These are phyloP conservation scores for Pulveroboletus sp. DNA, from an alignment of 768 basidiomycete genomes.

Conservation along the genomic window DNA sequence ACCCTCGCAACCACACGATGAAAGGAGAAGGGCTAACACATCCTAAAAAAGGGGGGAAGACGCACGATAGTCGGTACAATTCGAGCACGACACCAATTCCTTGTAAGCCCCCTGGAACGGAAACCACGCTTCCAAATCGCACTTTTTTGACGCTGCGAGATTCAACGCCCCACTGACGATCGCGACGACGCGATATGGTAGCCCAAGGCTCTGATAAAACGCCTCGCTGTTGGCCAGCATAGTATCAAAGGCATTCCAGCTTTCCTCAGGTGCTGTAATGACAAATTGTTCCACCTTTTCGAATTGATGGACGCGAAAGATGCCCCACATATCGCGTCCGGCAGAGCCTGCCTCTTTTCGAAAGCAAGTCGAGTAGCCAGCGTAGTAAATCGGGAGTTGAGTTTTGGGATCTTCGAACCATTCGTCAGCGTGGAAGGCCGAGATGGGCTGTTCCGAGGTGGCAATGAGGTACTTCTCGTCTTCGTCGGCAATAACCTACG, in stretches of 20 bases:
- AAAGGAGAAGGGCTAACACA: not conserved
- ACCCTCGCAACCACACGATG: not conserved
- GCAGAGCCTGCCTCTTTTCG: slow-evolving; percentile 98
- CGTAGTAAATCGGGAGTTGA: slow-evolving; percentile 89
- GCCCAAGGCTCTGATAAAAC: slow-evolving; percentile 92
- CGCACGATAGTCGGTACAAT: slow-evolving; percentile 99
- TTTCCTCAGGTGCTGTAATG: slow-evolving; percentile 90
- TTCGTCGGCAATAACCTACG: slow-evolving; percentile 76
- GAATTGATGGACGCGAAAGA: slow-evolving; percentile 99
- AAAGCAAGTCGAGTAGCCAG: slow-evolving; percentile 94
- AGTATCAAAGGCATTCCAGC: slow-evolving; percentile 88
- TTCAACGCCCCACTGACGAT: slow-evolving; percentile 98
- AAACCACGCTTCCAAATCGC: slow-evolving; percentile 98
- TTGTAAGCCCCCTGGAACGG: slow-evolving; percentile 96
- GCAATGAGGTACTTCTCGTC: slow-evolving; percentile 99
- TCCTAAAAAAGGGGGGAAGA: slow-evolving; percentile 12
- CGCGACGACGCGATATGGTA: slow-evolving; percentile 88
- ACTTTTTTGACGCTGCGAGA: slow-evolving; percentile 95
- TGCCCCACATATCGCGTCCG: slow-evolving; percentile 98
- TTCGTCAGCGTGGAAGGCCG: slow-evolving; percentile 91
- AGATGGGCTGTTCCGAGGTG: slow-evolving; percentile 98
- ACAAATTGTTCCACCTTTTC: slow-evolving; percentile 99
- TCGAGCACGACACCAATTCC: slow-evolving; percentile 96
- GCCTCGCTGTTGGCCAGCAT: slow-evolving; percentile 90
- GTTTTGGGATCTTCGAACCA: slow-evolving; percentile 94